Percentiles rank a stretch among this genome's conserved stretches.
These are phyloP conservation scores for Sugiyamaella chiloensis DNA, from an alignment of 805 yeast species.

Conservation along the genomic window DNA sequence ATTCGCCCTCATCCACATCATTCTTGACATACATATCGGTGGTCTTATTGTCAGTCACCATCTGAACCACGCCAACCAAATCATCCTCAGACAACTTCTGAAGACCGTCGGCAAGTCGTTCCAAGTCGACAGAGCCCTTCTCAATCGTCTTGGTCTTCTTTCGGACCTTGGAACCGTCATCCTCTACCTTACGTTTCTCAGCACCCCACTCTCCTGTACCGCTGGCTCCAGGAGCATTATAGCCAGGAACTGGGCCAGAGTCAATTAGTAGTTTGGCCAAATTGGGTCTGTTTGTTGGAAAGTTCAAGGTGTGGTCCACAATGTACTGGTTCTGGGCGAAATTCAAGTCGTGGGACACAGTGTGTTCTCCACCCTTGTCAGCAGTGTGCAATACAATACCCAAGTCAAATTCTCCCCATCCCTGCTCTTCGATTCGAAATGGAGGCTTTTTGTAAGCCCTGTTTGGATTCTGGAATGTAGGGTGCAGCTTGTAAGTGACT, in stretches of 20 bases:
- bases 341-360: constrained; percentile 84
- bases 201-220: constrained; percentile 23
- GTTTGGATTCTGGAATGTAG: constrained; percentile 88
- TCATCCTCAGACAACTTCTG: constrained; percentile 90
- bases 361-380: constrained; percentile 87
- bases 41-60: constrained; percentile 95
- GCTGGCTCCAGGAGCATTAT: constrained; percentile 26
- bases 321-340: constrained; percentile 74
- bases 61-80: constrained; percentile 88
- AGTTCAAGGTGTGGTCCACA: constrained; percentile 70
- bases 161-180: constrained; percentile 26
- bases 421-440: constrained; percentile 83
- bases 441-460: constrained; percentile 80
- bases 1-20: constrained; percentile 95
- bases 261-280: constrained; percentile 71
- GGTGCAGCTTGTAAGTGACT: constrained; percentile 91
- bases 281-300: constrained; percentile 72
- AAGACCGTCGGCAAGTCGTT: constrained; percentile 83
- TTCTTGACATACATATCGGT: constrained; percentile 94
- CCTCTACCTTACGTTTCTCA: constrained; percentile 39
- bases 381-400: constrained; percentile 70
- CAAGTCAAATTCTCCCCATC: constrained; percentile 98
- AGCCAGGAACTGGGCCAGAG: constrained; percentile 75
- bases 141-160: constrained; percentile 40
- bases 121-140: constrained; percentile 74